phyloP scores from a whole-genome alignment of 768 basidiomycete species.

The Psilocybe subaeruginosa region DNA sequence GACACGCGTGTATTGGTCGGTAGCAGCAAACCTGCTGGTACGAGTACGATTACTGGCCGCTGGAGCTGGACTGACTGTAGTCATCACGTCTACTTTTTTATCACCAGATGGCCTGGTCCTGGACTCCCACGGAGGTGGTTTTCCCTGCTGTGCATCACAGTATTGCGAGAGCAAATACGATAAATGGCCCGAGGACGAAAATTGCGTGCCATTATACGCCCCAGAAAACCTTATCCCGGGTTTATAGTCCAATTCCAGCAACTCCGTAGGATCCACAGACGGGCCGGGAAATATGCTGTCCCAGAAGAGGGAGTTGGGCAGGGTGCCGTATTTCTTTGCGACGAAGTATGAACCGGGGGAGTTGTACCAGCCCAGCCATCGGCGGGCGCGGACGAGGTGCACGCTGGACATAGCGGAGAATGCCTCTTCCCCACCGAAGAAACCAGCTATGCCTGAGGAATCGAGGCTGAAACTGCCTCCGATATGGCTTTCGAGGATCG shows the following conservation, averaged over 20 bases:
- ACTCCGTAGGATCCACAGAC: neutral
- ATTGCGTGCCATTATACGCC: constrained; percentile 6
- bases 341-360: constrained; percentile 15
- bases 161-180: constrained; percentile 6
- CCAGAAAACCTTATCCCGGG: constrained; percentile 9
- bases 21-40: neutral
- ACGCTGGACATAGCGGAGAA: constrained; percentile 13
- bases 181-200: constrained; percentile 7
- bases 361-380: constrained; percentile 17
- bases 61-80: neutral
- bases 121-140: neutral
- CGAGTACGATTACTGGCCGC: neutral
- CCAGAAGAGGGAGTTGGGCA: constrained; percentile 7
- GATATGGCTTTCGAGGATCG: neutral
- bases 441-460: constrained; percentile 10
- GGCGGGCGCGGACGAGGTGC: constrained; percentile 7
- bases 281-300: constrained; percentile 7
- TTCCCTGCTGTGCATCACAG: neutral
- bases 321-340: constrained; percentile 12
- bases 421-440: constrained; percentile 16
- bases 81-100: neutral
- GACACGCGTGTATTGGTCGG: neutral
- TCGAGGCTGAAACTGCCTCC: constrained; percentile 11
- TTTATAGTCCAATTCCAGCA: constrained; percentile 8
- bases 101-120: neutral